Conservation (phyloP, 371 early-diverging fungal genomes). For the Saksenaea oblongispora region DNA sequence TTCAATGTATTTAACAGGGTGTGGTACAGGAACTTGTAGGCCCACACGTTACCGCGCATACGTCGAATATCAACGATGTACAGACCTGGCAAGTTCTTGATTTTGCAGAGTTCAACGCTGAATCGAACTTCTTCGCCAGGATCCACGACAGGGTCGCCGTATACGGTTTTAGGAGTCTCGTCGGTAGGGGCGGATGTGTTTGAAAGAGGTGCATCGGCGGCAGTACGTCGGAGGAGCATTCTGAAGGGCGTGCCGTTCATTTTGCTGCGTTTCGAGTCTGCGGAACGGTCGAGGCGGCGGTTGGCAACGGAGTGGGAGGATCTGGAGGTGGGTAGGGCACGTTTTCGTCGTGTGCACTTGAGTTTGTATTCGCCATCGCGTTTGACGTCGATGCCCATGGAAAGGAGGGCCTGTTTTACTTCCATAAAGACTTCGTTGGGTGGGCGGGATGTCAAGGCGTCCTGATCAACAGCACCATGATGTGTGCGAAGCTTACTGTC, state of each 20-base stretch:
- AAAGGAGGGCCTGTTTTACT: conserved; percentile 64
- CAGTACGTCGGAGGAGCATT: conserved; percentile 39
- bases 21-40: conserved; percentile 90
- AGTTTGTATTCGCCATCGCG: conserved; percentile 74
- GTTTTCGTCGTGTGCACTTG: conserved; percentile 66
- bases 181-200: neutral
- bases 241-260: conserved; percentile 16
- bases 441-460: conserved; percentile 69
- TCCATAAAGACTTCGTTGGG: conserved; percentile 73
- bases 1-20: conserved; percentile 61
- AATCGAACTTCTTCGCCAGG: conserved; percentile 83
- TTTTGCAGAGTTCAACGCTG: conserved; percentile 85
- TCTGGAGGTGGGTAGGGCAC: conserved; percentile 14
- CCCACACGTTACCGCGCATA: conserved; percentile 90
- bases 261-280: neutral
- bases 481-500: conserved; percentile 71
- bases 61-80: conserved; percentile 91
- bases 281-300: neutral
- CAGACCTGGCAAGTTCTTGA: conserved; percentile 85
- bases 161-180: conserved; percentile 46
- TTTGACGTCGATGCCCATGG: conserved; percentile 73
- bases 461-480: conserved; percentile 80
- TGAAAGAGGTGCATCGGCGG: conserved; percentile 10
- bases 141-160: conserved; percentile 91
- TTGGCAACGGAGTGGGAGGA: neutral